Conservation (phyloP, 495 filamentous ascomycete genomes). For the Neurospora sp. region DNA sequence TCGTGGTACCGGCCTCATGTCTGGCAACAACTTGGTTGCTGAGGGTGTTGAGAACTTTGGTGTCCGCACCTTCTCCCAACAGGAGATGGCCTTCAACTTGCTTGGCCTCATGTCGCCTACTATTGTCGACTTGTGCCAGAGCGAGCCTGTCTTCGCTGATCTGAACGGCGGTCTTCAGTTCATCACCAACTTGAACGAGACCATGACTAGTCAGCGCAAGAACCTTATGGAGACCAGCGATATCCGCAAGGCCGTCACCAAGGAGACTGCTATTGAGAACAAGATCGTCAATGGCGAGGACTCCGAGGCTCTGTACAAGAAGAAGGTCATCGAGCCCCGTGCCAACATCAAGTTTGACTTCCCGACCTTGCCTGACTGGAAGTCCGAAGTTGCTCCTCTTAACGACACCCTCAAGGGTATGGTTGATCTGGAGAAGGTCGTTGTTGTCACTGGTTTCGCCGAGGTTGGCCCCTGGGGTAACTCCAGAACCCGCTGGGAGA, state of each 20-base stretch:
- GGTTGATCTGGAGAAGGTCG: conserved; percentile 96
- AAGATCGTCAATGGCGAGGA: conserved; percentile 93
- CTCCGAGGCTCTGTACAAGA: conserved; percentile 87
- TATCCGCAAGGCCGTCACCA: conserved; percentile 83
- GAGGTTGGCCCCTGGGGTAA: conserved; percentile 98
- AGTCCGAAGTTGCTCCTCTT: conserved; percentile 78
- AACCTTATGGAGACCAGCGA: conserved; percentile 92
- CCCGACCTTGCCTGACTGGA: conserved; percentile 81
- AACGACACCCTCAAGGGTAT: conserved; percentile 86
- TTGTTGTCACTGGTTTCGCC: conserved; percentile 93
- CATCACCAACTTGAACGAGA: conserved; percentile 90
- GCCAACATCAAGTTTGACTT: conserved; percentile 98
- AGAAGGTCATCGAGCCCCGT: conserved; percentile 81
- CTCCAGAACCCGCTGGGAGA: conserved; percentile 95
- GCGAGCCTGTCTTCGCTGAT: conserved; percentile 92
- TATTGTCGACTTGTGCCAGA: conserved; percentile 91
- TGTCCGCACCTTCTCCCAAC: conserved; percentile 96
- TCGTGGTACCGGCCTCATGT: conserved; percentile 95
- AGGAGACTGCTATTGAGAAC: conserved; percentile 94
- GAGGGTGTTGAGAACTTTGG: conserved; percentile 94
- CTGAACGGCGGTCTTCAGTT: conserved; percentile 96
- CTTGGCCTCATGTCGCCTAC: conserved; percentile 91
- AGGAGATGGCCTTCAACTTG: conserved; percentile 99
- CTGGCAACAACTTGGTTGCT: conserved; percentile 94
- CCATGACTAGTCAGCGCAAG: conserved; percentile 83